phyloP scores from a whole-genome alignment of 768 basidiomycete genomes.

The Lentinula edodes region DNA sequence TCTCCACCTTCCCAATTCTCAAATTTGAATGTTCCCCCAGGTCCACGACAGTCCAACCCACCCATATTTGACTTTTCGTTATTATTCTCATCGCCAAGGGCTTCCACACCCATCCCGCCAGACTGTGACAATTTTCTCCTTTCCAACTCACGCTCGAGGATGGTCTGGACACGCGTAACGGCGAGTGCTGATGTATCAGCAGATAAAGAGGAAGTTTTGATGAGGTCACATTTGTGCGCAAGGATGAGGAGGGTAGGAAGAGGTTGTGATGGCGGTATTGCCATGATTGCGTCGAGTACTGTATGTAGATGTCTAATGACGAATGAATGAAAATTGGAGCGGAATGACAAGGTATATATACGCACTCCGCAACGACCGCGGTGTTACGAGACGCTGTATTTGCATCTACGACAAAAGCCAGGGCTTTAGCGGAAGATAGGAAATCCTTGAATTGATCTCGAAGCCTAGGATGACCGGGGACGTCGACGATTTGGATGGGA shows the following conservation, averaged over 20 bases:
- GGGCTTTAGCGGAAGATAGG: conserved; percentile 52
- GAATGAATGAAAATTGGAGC: neutral
- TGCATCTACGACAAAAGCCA: conserved; percentile 79
- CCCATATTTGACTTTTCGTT: conserved; percentile 55
- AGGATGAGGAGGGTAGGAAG: conserved; percentile 60
- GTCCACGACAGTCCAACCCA: conserved; percentile 64
- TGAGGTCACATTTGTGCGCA: conserved; percentile 73
- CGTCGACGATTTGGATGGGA: conserved; percentile 55
- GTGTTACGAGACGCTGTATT: conserved; percentile 75
- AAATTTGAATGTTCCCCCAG: conserved; percentile 59
- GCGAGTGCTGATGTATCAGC: conserved; percentile 28
- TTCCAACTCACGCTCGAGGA: conserved; percentile 82
- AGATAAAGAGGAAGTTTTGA: conserved; percentile 38
- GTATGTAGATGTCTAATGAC: conserved; percentile 62
- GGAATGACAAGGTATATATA: conserved; percentile 12
- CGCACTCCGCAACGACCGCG: conserved; percentile 74
- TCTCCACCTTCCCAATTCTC: conserved; percentile 83
- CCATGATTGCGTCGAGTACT: conserved; percentile 63
- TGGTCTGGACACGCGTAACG: conserved; percentile 65
- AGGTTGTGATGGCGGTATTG: conserved; percentile 64
- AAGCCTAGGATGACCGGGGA: conserved; percentile 84
- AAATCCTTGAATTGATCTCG: conserved; percentile 68
- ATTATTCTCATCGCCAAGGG: conserved; percentile 49
- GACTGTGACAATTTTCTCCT: conserved; percentile 63
- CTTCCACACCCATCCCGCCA: conserved; percentile 66